Base-by-base conservation (phyloP, 2,329 filamentous ascomycete genomes). In the Gliomastix tumulicola region DNA sequence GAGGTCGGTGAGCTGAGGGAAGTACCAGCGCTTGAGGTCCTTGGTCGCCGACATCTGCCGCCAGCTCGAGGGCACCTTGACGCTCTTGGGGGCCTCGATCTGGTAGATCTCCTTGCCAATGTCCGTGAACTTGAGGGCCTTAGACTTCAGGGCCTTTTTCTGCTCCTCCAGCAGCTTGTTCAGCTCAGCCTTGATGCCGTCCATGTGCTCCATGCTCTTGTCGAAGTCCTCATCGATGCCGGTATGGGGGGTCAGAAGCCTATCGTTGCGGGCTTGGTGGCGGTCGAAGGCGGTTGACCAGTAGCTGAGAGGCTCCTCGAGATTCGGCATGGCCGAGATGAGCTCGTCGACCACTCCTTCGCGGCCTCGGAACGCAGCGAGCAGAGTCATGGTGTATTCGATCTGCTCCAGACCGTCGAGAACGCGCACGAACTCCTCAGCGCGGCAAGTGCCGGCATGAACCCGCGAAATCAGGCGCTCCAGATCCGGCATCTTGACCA, bases 71-170 rank as follows among this genome's bases (percentile, higher is more conserved):
- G 92, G 92, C 3, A 98, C 79, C 59, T 94, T 95, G 52, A 86
- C 68, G 2, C 67, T 65, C 59, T 92, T 94, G 0, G 92, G 90
- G 0, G 87, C 83, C 56, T 98, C 92, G 10, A 98, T 71, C 60
- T 98, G 90, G 62, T 94, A 97, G 36, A 98, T 87, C 53, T 98
- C 92, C 57, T 98, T 98, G 42, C 92, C 92, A 7, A 94, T 84
- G 53, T 97, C 87, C 20, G 79, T 79, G 49, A 81, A 92, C 53
- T 80, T 80, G 43, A 90, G 72, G 0, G 74, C 73, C 45, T 74
- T 84, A 40, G 82, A 88, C 42, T 83, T 85, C 5, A 96, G 68
- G 30, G 88, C 76, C 22, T 75, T 73, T 43, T 85, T 83, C 46
- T 83, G 82, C 48, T 77, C 71, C 35, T 79, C 78, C 3, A 97